Evolutionary conservation across 2,329 filamentous ascomycete species (phyloP).

Genomic region (Diaporthe aspalathi): DNA sequence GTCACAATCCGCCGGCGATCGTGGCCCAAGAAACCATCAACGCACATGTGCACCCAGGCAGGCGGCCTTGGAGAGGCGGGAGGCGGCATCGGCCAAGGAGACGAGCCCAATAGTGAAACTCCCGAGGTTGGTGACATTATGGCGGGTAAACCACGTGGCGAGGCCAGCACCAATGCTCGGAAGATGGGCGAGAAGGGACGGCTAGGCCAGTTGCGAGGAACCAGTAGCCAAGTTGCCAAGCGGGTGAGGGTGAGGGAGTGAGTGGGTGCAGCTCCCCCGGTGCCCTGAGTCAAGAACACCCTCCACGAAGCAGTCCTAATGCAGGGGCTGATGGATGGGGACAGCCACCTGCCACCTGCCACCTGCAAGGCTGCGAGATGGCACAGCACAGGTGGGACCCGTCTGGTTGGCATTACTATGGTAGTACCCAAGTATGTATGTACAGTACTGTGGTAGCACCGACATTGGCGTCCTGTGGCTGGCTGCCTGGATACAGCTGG

Average conservation of each 20-base stretch:
- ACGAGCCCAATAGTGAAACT: neutral
- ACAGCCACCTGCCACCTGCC: no score
- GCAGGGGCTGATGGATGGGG: constrained; percentile 31
- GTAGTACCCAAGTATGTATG: no score
- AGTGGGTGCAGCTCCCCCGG: neutral
- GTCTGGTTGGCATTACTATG: neutral
- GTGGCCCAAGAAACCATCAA: neutral
- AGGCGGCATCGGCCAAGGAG: constrained; percentile 4
- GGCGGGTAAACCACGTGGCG: constrained; percentile 27
- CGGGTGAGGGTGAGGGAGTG: neutral
- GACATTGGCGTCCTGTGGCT: constrained; percentile 17
- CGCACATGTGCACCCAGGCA: no score
- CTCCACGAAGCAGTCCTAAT: constrained; percentile 15
- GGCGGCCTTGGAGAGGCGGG: no score
- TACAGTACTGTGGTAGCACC: no score
- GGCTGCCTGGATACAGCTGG: neutral
- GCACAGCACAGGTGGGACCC: neutral
- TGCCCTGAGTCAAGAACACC: neutral
- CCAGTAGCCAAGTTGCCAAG: constrained; percentile 11
- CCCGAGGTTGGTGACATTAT: constrained; percentile 18
- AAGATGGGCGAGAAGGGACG: constrained; percentile 6
- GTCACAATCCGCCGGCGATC: constrained; percentile 8
- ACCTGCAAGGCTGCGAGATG: constrained; percentile 24
- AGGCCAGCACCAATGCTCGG: constrained; percentile 12
- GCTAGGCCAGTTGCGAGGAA: constrained; percentile 1